Conservation (phyloP, 2,329 filamentous ascomycete species). For the Bipolaris sorokiniana region DNA sequence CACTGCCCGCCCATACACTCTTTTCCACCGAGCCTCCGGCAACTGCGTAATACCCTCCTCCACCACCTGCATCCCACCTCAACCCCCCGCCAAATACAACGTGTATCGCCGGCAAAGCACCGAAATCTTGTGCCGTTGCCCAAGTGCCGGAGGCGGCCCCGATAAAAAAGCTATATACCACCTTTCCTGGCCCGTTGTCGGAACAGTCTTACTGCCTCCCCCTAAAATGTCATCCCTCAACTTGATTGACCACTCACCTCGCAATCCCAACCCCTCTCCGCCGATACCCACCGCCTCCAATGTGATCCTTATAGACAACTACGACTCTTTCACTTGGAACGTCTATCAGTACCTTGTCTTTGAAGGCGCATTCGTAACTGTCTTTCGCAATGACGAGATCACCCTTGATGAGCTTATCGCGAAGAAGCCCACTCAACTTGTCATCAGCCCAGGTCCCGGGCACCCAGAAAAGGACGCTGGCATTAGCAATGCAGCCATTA, state of each 20-base stretch:
- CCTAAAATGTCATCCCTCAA: constrained; percentile 54
- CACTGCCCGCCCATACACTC: background rate
- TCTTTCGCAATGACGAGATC: constrained; percentile 91
- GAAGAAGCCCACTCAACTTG: constrained; percentile 87
- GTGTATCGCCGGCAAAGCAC: constrained; percentile 5
- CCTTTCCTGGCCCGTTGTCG: background rate
- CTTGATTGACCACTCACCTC: constrained; percentile 82
- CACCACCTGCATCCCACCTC: background rate
- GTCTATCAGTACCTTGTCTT: constrained; percentile 97
- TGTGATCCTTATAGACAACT: constrained; percentile 96
- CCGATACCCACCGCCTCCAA: constrained; percentile 83
- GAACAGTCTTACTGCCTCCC: background rate
- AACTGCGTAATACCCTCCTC: background rate
- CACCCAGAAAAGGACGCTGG: constrained; percentile 92
- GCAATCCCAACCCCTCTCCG: constrained; percentile 76
- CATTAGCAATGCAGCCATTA: constrained; percentile 88
- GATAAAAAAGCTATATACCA: constrained; percentile 2
- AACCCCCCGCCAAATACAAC: background rate
- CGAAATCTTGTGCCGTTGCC: background rate
- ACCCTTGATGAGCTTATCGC: constrained; percentile 81
- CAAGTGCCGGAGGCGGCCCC: constrained; percentile 1
- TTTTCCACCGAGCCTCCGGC: background rate
- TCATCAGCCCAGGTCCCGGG: constrained; percentile 92
- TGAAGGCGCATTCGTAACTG: constrained; percentile 90
- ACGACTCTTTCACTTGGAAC: constrained; percentile 99